These are phyloP conservation scores for Xylaria intraflava DNA, from an alignment of 495 filamentous ascomycete genomes.

Conservation along the genomic window DNA sequence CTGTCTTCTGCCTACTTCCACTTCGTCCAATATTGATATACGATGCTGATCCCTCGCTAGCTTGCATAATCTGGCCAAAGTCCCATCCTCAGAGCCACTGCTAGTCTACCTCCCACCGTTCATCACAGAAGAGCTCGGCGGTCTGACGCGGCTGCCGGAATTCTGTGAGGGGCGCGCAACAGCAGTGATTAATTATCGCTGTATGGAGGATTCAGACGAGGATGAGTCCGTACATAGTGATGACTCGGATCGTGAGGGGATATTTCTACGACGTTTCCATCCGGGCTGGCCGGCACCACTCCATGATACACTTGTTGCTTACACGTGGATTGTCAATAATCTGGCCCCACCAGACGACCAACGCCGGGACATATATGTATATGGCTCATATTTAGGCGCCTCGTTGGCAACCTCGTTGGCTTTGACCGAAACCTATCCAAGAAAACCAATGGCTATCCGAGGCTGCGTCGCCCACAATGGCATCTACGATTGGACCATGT, in stretches of 20 bases:
- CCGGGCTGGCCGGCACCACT: constrained; percentile 42
- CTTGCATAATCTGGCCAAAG: constrained; percentile 28
- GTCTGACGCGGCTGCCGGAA: constrained; percentile 20
- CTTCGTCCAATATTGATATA: not conserved
- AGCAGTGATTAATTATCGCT: constrained; percentile 39
- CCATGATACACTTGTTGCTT: constrained; percentile 42
- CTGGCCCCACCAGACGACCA: constrained; percentile 17
- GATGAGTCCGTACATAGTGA: not conserved
- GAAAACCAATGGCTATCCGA: constrained; percentile 31
- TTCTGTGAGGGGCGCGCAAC: constrained; percentile 27
- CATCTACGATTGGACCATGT: constrained; percentile 50
- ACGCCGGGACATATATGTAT: constrained; percentile 38
- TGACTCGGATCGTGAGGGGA: constrained; percentile 3
- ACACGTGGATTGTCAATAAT: constrained; percentile 37
- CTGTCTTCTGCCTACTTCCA: not conserved
- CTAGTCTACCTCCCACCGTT: constrained; percentile 34
- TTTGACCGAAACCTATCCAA: constrained; percentile 38
- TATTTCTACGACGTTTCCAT: constrained; percentile 1
- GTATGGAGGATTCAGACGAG: constrained; percentile 13
- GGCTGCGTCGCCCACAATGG: constrained; percentile 45
- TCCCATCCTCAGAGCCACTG: constrained; percentile 21
- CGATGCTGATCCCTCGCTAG: constrained; percentile 9
- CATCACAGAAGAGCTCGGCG: constrained; percentile 12
- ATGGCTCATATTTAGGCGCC: constrained; percentile 46
- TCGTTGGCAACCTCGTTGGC: constrained; percentile 42